Evolutionary conservation across 306 rosid genomes (phyloP).

Genomic region (Prunus mume): DNA sequence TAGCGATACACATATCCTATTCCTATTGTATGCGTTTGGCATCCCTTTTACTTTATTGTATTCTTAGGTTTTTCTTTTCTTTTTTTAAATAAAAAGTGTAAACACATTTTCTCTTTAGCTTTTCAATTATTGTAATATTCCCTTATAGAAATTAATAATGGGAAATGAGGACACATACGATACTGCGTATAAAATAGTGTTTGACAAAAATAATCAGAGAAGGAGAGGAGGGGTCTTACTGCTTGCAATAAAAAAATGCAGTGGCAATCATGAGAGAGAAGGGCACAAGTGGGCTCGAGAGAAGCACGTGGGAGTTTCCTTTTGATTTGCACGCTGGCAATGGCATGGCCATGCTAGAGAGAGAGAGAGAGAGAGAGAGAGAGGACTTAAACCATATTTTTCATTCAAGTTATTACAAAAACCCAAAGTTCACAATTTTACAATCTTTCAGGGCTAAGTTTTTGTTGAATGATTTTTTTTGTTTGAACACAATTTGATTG

Average conservation of each 20-base stretch:
- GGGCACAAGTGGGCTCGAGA: slow-evolving; percentile 71
- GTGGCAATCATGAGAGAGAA: slow-evolving; percentile 63
- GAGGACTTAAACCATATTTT: too few relatives aligned
- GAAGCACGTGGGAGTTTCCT: slow-evolving; percentile 85
- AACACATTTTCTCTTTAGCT: not conserved
- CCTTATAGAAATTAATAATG: slow-evolving; percentile 22
- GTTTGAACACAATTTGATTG: not conserved
- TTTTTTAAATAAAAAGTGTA: not conserved
- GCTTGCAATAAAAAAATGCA: slow-evolving; percentile 30
- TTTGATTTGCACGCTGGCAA: slow-evolving; percentile 79
- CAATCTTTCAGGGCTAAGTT: too few relatives aligned
- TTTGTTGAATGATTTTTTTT: not conserved
- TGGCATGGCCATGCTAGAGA: slow-evolving; percentile 40
- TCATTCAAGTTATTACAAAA: too few relatives aligned
- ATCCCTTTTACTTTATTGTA: slow-evolving; percentile 7
- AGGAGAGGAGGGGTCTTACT: not conserved
- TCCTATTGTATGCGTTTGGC: slow-evolving; percentile 20
- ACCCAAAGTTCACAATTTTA: too few relatives aligned
- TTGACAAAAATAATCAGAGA: slow-evolving; percentile 52
- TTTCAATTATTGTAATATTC: slow-evolving; percentile 12
- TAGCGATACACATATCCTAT: slow-evolving; percentile 34
- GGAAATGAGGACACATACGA: slow-evolving; percentile 29
- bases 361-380: too few relatives aligned
- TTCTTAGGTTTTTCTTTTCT: not conserved
- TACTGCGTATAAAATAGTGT: slow-evolving; percentile 47